Conservation (phyloP, 495 filamentous ascomycete species). For the Talaromyces proteolyticus region DNA sequence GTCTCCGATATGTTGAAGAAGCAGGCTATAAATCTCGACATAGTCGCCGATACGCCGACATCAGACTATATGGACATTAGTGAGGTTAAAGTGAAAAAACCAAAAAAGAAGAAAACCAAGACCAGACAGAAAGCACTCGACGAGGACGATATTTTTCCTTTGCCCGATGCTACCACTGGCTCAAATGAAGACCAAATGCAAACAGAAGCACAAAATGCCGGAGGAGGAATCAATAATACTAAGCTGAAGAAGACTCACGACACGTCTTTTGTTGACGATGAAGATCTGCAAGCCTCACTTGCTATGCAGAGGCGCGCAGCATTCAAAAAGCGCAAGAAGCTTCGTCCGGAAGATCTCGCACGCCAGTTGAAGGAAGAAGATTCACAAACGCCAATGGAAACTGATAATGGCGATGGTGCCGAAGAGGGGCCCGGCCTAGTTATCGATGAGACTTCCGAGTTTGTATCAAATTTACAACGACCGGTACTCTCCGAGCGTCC, state of each 20-base stretch:
- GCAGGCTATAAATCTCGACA: conserved; percentile 70
- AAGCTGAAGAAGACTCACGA: conserved; percentile 23
- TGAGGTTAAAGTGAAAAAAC: conserved; percentile 84
- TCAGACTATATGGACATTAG: conserved; percentile 87
- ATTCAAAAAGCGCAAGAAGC: conserved; percentile 84
- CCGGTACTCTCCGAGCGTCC: conserved; percentile 57
- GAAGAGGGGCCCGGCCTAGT: conserved; percentile 68
- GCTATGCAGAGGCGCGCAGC: conserved; percentile 73
- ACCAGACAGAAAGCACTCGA: conserved; percentile 62
- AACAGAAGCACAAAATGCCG: conserved; percentile 54
- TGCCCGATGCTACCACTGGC: conserved; percentile 28
- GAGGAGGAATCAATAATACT: background rate
- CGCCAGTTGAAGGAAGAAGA: conserved; percentile 73
- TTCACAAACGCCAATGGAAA: conserved; percentile 47
- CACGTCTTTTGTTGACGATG: conserved; percentile 78
- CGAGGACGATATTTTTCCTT: conserved; percentile 63
- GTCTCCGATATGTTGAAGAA: conserved; percentile 55
- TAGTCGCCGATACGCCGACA: conserved; percentile 53
- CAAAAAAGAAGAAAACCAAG: conserved; percentile 87
- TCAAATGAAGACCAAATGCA: conserved; percentile 63
- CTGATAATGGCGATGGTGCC: conserved; percentile 34
- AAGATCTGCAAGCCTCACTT: conserved; percentile 82
- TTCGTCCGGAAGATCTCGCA: conserved; percentile 78
- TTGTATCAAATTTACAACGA: conserved; percentile 78
- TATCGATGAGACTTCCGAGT: conserved; percentile 92